Evolutionary conservation across 2,329 filamentous ascomycete genomes (phyloP), one percentile per base, ranked within the genome.

Genomic region (Fusarium fujikuroi): DNA sequence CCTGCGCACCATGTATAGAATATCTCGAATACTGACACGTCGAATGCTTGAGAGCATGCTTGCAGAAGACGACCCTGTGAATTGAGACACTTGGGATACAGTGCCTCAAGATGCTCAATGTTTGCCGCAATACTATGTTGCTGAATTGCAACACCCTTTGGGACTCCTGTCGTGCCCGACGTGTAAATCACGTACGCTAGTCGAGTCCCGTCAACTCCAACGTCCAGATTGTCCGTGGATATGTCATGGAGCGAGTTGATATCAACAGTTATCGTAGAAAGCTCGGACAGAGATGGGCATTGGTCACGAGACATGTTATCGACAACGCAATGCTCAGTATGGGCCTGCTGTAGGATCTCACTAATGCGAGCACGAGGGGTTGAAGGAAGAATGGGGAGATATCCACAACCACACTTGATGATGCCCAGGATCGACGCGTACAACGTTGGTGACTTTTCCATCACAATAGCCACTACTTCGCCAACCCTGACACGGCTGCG

Each of bases 11-110:
- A 97, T 1, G 94, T 86, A 76, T 94, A 97, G 79, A 97, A 95
- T 19, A 97, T 95, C 77, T 97, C 95, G 78, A 97, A 97, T 0
- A 97, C 92, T 1, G 94, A 97, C 4, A 97, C 91, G 77, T 97
- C 93, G 78, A 97, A 97, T 1, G 92, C 92, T 77, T 95, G 93
- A 1, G 93, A 95, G 77, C 93, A 97, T 5, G 93, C 90, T 80
- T 97, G 95, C 1, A 97, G 84, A 37, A 97, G 84, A n/a, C 90
- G 88, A 2, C 90, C 88, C 2, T 81, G 75, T 3, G 75, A 75
- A 1, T 42, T 44, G 11, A 66, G 34, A 2, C 82, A 78, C 1
- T 84, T 83, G 0, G 93, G 92, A 77, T 97, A 97, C 0, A 93
- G 83, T 6, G 85, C 83, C 5, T 87, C 85, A 11, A 97, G 84